These are phyloP conservation scores for Chlamydomonas applanata DNA, from an alignment of 139 green algal species.

Conservation along the genomic window DNA sequence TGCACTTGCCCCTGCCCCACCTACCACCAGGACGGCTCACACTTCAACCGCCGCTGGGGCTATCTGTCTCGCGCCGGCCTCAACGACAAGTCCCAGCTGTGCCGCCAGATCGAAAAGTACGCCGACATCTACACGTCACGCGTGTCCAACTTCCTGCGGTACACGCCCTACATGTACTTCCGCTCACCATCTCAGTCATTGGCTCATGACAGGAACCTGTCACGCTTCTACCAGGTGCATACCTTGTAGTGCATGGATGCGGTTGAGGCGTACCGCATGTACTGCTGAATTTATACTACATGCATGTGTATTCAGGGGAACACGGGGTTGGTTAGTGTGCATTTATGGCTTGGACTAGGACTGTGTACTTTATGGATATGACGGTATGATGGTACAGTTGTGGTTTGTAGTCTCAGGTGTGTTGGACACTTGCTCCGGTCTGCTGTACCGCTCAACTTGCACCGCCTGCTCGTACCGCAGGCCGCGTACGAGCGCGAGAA, in stretches of 20 bases:
- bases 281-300: too few relatives aligned
- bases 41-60: slow-evolving; percentile 90
- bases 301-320: too few relatives aligned
- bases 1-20: too few relatives aligned
- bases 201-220: slow-evolving; percentile 73
- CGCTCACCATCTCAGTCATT: slow-evolving; percentile 59
- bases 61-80: slow-evolving; percentile 88
- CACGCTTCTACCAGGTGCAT: slow-evolving; percentile 28
- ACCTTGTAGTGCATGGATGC: too few relatives aligned
- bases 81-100: slow-evolving; percentile 95
- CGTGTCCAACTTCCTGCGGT: slow-evolving; percentile 94
- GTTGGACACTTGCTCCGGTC: too few relatives aligned
- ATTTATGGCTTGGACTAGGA: too few relatives aligned
- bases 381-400: too few relatives aligned
- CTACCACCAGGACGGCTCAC: slow-evolving; percentile 55
- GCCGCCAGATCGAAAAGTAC: slow-evolving; percentile 95
- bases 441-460: too few relatives aligned
- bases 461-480: background rate
- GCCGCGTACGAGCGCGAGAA: background rate
- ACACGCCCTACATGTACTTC: slow-evolving; percentile 76
- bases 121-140: slow-evolving; percentile 88
- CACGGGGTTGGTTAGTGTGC: too few relatives aligned
- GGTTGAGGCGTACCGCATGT: too few relatives aligned
- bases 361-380: too few relatives aligned
- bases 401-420: too few relatives aligned